Percentiles rank a stretch among this genome's conserved stretches.
Evolutionary conservation across 805 yeast species (phyloP).

Genomic region (Candida takata): DNA sequence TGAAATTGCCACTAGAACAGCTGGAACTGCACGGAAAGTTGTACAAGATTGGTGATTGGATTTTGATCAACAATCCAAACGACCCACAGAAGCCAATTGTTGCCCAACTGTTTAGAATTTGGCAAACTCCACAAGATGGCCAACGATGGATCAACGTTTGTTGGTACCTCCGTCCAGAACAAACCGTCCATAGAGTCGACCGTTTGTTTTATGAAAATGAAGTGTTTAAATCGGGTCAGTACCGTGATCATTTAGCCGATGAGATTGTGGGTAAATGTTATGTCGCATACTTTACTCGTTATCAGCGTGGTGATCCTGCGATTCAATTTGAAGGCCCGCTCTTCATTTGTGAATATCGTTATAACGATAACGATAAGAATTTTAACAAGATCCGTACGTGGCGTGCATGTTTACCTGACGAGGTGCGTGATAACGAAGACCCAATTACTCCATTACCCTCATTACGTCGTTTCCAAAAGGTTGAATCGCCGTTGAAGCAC

Average conservation of each 20-base stretch:
- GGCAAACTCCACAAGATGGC: constrained; percentile 73
- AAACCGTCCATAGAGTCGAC: constrained; percentile 91
- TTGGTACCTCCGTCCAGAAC: constrained; percentile 97
- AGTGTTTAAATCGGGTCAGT: constrained; percentile 94
- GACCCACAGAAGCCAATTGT: constrained; percentile 87
- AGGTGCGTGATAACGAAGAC: constrained; percentile 79
- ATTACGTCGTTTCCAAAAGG: constrained; percentile 62
- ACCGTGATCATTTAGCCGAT: constrained; percentile 84
- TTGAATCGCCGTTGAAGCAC: constrained; percentile 79
- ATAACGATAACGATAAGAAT: constrained; percentile 82
- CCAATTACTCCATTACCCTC: constrained; percentile 65
- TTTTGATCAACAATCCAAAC: constrained; percentile 77
- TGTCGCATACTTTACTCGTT: constrained; percentile 90
- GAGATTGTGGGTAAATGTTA: constrained; percentile 92
- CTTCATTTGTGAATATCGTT: constrained; percentile 91
- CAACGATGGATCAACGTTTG: constrained; percentile 87
- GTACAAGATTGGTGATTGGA: constrained; percentile 93
- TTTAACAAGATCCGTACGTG: constrained; percentile 95
- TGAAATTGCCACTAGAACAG: constrained; percentile 75
- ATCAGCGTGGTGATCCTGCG: constrained; percentile 90
- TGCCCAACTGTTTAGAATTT: constrained; percentile 87
- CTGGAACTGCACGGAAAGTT: constrained; percentile 63
- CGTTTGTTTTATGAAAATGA: constrained; percentile 87
- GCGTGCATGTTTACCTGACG: constrained; percentile 98
- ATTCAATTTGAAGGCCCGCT: constrained; percentile 74